Percentiles rank a stretch among this genome's conserved stretches.
Conservation (phyloP, 225 moss, liverwort and hornwort species). For the Neckera pumila region DNA sequence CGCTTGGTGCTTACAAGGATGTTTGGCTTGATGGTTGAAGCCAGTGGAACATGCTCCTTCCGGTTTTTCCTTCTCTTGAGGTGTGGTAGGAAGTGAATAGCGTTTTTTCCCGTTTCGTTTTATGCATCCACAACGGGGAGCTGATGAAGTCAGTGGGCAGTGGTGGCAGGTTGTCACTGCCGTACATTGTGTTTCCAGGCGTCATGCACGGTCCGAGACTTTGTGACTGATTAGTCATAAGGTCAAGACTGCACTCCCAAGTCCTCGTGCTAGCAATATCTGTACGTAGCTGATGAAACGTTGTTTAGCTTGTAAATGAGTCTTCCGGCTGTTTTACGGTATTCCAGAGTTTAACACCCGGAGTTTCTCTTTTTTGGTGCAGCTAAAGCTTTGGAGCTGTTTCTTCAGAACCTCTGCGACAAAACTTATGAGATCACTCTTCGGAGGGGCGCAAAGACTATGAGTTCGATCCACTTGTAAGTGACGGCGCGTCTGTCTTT, state of each 20-base stretch:
- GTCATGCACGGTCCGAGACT: slow-evolving; percentile 47
- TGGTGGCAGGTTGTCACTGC: slow-evolving; percentile 66
- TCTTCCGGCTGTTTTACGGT: background rate
- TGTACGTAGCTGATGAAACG: slow-evolving; percentile 3
- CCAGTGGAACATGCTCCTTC: background rate
- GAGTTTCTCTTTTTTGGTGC: slow-evolving; percentile 3
- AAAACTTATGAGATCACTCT: slow-evolving; percentile 96
- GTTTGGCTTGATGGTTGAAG: background rate
- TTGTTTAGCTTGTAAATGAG: background rate
- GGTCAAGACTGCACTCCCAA: slow-evolving; percentile 42
- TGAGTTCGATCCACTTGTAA: slow-evolving; percentile 98
- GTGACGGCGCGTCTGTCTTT: background rate
- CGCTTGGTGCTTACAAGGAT: background rate
- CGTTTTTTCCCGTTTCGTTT: background rate
- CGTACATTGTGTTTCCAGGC: slow-evolving; percentile 35
- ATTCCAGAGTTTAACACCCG: background rate
- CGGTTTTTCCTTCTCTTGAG: background rate
- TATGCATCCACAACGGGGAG: slow-evolving; percentile 16
- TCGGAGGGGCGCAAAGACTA: slow-evolving; percentile 94
- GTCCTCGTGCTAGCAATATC: slow-evolving; percentile 11
- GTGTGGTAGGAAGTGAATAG: background rate
- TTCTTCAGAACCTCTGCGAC: slow-evolving; percentile 93
- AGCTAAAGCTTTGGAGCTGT: slow-evolving; percentile 98
- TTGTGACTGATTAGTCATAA: slow-evolving; percentile 53
- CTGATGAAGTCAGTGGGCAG: slow-evolving; percentile 45